Evolutionary conservation across 2,329 filamentous ascomycete genomes (phyloP), one percentile per base, ranked within the genome.

Genomic region (Stagonosporopsis chrysanthemi): DNA sequence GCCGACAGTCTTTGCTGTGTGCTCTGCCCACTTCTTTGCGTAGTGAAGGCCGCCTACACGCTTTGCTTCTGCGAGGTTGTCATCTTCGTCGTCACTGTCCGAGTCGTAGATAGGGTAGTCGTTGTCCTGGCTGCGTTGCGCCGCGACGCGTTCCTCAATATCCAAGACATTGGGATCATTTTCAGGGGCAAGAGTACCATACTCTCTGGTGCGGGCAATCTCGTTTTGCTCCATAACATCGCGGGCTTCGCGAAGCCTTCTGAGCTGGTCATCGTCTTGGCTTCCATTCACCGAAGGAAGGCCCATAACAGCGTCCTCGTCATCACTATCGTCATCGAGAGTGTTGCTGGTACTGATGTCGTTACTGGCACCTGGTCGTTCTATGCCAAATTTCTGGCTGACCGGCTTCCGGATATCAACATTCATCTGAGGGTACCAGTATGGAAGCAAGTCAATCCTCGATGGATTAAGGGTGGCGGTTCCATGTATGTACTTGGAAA

Each of bases 341-440:
- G 91, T 89, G 17, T 90, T 91, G 15, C 89, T 92, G 0, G 91
- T 93, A 22, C 87, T 88, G 52, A 90, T 87, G 35, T 88, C 90
- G 31, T 88, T 87, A 51, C 90, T 91, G 19, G 90, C 85, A 6
- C 86, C 87, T 0, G 90, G 88, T 31, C 94, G 85, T 69, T 91
- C 89, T 67, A 99, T 97, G 52, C 95, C 95, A 73, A 98, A 98
- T 66, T 90, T 87, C 69, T 95, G 92, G 4, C 87, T 92, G 28
- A 88, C 86, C 1, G 95, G 92, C 78, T 99, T 99, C 65, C 93
- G 90, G 69, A 99, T 99, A 72, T 99, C 95, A 23, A 96, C 88
- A 65, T 96, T 89, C 95, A 99, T 99, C 78, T 99, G 95, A 1
- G 95, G 95, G 82, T 94, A 91, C 95, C 95, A 99, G 82, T 91